These are phyloP conservation scores for Rhododendron griersonianum DNA, from an alignment of 148 eudicot species.

Conservation along the genomic window DNA sequence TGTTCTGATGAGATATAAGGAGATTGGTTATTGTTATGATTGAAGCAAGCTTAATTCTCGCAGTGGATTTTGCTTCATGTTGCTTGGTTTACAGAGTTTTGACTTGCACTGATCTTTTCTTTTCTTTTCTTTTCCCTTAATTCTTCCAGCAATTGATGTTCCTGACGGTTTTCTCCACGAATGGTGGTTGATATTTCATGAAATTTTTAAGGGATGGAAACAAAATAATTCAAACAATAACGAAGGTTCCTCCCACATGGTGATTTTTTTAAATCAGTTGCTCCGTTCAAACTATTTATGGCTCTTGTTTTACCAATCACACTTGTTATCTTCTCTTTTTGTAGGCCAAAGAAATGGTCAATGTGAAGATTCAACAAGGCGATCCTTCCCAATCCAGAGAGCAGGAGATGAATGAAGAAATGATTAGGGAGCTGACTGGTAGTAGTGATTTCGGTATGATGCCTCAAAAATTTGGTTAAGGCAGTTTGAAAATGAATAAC, in stretches of 20 bases:
- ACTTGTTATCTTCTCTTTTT: background rate
- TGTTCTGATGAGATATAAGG: background rate
- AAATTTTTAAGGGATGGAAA: background rate
- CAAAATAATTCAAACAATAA: background rate
- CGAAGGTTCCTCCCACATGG: background rate
- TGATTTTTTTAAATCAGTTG: background rate
- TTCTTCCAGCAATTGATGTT: slow-evolving; percentile 8
- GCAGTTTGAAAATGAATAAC: background rate
- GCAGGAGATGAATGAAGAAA: background rate
- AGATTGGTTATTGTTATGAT: background rate
- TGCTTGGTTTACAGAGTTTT: background rate
- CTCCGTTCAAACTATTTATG: background rate
- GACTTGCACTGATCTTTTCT: background rate
- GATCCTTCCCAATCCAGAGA: background rate
- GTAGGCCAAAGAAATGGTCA: background rate
- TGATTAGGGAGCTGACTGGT: slow-evolving; percentile 7
- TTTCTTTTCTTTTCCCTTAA: background rate
- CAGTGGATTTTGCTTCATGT: background rate
- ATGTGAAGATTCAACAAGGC: background rate
- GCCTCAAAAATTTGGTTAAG: background rate
- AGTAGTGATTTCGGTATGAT: background rate
- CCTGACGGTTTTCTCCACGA: slow-evolving; percentile 13
- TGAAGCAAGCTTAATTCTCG: background rate
- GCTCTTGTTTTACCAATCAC: background rate
- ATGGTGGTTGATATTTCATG: slow-evolving; percentile 10